Evolutionary conservation across 208 protist species (phyloP), one percentile per base, ranked within the genome.

Genomic region (Blechomonas ayalai): DNA sequence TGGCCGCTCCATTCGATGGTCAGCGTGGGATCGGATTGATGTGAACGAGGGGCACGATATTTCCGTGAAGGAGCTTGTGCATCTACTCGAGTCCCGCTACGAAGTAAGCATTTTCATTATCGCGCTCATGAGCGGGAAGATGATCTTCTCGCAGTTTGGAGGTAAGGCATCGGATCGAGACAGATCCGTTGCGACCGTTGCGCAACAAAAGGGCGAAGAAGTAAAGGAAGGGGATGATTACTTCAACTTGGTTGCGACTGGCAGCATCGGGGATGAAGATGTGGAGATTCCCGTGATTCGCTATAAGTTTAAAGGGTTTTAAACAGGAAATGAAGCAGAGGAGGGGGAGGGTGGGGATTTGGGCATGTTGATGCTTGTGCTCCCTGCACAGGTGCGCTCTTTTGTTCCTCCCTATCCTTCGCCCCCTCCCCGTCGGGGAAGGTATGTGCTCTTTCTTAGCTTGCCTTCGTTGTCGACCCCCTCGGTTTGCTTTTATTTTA

Each of bases 21-120:
- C 87, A 10, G 70, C 98, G n/a, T 99, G 97, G 96, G 96, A 98
- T 56, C 82, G 94, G 12, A 89, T 98, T 45, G 96, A 99, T 38
- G 46, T 99, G 9, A 69, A 97, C 32, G 65, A 95, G 34, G 95
- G 95, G 12, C 62, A 73, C 26, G 88, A 97, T 56, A 73, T 98
- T 37, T 94, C 95, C 1, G 69, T 99, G 22, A 45, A 87, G 37
- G 77, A 98, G 47, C 83, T 99, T 25, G 69, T 97, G 5, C 40
- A 73, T 19, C 52, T 87, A 37, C 86, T 98, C 58, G 51, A 90
- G 67, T 35, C 71, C 15, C 80, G 91, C 38, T 86, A 97, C 56
- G 59, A 95, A 42, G 54, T 98, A 44, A 81, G 96, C 20, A 71
- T 97, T 7, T 92, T 89, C 33, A 98, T 98, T 81, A 74, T 97